A percentile compares a stretch with the other conserved stretches of the same genome.
phyloP scores from a whole-genome alignment of 1,139 yeast species.

The Lodderomyces orthopsilosis region DNA sequence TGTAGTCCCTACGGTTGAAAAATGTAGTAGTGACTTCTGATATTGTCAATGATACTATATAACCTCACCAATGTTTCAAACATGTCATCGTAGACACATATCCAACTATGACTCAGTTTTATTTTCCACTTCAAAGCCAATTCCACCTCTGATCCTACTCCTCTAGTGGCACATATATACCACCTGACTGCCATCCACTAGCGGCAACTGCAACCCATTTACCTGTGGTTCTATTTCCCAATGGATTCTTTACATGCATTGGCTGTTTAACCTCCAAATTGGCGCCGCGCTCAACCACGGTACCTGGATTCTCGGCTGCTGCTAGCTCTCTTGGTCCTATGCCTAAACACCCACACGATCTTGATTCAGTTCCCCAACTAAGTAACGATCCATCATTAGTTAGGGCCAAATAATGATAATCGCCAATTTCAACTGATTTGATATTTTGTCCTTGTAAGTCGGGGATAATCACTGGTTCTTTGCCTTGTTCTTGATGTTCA shows the following conservation, averaged over 20 bases:
- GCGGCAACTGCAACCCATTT: constrained; percentile 56
- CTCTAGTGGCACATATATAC: constrained; percentile 25
- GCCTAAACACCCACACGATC: constrained; percentile 69
- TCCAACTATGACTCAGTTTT: too few species aligned
- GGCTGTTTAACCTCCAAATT: constrained; percentile 48
- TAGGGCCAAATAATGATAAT: constrained; percentile 68
- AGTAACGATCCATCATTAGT: constrained; percentile 57
- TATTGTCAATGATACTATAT: too few species aligned
- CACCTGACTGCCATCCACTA: constrained; percentile 84
- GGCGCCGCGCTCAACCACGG: constrained; percentile 24
- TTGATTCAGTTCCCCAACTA: constrained; percentile 70
- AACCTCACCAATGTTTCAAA: too few species aligned
- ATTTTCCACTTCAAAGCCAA: too few species aligned
- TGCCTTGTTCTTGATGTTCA: constrained; percentile 13
- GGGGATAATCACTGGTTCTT: constrained; percentile 22
- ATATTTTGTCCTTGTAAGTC: constrained; percentile 53
- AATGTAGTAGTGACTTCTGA: too few species aligned
- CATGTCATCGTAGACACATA: too few species aligned
- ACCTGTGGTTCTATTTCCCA: constrained; percentile 25
- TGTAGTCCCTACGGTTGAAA: too few species aligned
- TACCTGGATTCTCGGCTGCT: constrained; percentile 7
- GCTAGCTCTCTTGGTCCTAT: constrained; percentile 45
- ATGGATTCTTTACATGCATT: constrained; percentile 29
- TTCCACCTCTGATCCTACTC: too few species aligned
- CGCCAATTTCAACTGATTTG: constrained; percentile 57